phyloP scores from a whole-genome alignment of 2,329 filamentous ascomycete genomes.

The Cytospora paraplurivora region DNA sequence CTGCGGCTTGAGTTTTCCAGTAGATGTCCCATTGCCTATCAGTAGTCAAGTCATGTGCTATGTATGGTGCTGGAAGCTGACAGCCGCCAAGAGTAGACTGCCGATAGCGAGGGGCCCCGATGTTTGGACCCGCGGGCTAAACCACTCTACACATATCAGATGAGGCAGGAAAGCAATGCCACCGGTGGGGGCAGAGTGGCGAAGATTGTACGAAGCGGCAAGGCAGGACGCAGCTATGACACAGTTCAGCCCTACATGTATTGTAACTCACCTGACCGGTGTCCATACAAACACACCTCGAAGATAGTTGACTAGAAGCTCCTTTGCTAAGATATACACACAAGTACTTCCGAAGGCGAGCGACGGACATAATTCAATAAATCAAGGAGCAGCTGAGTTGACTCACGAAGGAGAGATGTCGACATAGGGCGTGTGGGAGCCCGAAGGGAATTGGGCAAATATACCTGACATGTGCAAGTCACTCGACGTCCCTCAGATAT shows the following conservation, averaged over 20 bases:
- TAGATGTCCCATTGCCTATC: too few species aligned
- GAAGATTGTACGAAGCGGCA: background rate
- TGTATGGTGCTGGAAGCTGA: too few species aligned
- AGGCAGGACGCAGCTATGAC: background rate
- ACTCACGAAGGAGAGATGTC: background rate
- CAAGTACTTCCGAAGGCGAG: background rate
- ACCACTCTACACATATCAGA: background rate
- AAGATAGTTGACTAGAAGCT: background rate
- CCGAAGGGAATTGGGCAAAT: background rate
- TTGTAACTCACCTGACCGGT: background rate
- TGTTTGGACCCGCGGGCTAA: background rate
- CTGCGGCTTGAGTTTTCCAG: too few species aligned
- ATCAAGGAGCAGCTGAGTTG: background rate
- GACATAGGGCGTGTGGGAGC: background rate
- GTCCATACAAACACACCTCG: background rate
- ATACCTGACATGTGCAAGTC: background rate
- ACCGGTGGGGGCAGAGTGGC: background rate
- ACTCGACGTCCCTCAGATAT: background rate
- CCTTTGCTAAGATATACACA: background rate
- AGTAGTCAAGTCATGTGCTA: too few species aligned
- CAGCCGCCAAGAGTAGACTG: too few species aligned
- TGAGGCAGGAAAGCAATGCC: background rate
- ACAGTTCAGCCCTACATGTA: background rate
- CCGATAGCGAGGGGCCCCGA: too few species aligned
- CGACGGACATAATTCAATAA: background rate